These are phyloP conservation scores for Knoxia roxburghii DNA, from an alignment of 257 asterid species.

Conservation along the genomic window DNA sequence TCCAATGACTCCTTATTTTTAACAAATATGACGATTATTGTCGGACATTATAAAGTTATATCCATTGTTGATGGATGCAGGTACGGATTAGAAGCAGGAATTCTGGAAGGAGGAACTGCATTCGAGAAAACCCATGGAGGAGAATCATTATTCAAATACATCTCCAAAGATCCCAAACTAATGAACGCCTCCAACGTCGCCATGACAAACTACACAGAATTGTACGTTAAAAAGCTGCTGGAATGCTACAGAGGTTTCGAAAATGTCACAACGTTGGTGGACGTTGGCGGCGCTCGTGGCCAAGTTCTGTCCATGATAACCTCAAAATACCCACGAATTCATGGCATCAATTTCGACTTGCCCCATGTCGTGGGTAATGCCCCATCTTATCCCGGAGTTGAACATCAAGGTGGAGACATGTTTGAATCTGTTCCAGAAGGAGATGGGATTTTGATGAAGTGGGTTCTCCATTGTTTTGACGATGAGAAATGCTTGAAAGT, in stretches of 20 bases:
- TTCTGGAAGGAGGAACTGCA: constrained; percentile 30
- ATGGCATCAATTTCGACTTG: constrained; percentile 35
- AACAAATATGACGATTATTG: too few species aligned
- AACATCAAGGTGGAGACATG: constrained; percentile 5
- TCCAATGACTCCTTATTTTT: too few species aligned
- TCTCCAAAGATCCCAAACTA: constrained; percentile 10
- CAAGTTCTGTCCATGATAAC: constrained; percentile 26
- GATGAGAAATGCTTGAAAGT: not conserved
- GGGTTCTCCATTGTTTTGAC: not conserved
- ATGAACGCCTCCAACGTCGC: constrained; percentile 25
- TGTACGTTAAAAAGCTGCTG: constrained; percentile 17
- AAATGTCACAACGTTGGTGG: constrained; percentile 18
- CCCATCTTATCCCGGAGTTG: constrained; percentile 21
- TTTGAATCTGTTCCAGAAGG: not conserved
- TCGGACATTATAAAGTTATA: not conserved
- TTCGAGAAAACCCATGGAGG: constrained; percentile 28
- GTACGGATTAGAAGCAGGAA: constrained; percentile 25
- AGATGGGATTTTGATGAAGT: constrained; percentile 6
- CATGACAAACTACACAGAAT: constrained; percentile 21
- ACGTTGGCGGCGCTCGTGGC: constrained; percentile 44
- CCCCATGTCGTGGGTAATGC: constrained; percentile 30
- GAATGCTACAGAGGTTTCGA: constrained; percentile 30
- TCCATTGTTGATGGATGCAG: not conserved
- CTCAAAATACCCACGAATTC: constrained; percentile 27
- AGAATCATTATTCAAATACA: constrained; percentile 16